Percentiles rank a stretch among this genome's conserved stretches.
Evolutionary conservation across 2,329 filamentous ascomycete species (phyloP).

Genomic region (Chrysosporium queenslandicum): DNA sequence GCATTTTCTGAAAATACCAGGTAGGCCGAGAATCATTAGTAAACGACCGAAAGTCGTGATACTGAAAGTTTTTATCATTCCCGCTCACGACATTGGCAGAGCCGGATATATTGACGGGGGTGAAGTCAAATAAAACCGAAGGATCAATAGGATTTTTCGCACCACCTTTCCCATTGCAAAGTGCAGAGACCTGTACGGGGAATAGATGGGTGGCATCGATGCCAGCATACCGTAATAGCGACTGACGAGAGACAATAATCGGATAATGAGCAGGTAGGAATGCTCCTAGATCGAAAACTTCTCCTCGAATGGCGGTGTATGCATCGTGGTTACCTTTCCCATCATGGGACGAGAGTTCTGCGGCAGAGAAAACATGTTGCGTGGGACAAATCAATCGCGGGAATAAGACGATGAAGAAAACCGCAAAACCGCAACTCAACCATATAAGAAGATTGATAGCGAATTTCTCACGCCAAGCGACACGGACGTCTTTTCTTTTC

Average conservation of each 20-base stretch:
- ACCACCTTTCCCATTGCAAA: constrained; percentile 64
- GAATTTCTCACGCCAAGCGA: constrained; percentile 93
- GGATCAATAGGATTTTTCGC: constrained; percentile 50
- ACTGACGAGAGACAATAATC: constrained; percentile 48
- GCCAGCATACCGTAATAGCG: constrained; percentile 71
- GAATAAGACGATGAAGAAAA: constrained; percentile 86
- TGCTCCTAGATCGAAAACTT: constrained; percentile 70
- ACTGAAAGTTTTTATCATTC: constrained; percentile 63
- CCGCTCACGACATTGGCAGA: constrained; percentile 54
- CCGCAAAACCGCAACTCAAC: constrained; percentile 64
- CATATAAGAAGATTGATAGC: constrained; percentile 98
- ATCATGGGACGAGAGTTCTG: constrained; percentile 63
- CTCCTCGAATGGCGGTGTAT: constrained; percentile 74
- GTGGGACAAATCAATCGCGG: constrained; percentile 81
- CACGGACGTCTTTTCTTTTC: constrained; percentile 80
- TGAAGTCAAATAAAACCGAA: constrained; percentile 76
- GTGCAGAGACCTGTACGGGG: constrained; percentile 83
- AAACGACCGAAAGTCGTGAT: constrained; percentile 86
- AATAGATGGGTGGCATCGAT: constrained; percentile 80
- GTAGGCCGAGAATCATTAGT: constrained; percentile 73
- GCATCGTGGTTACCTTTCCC: constrained; percentile 57
- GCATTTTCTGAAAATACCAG: constrained; percentile 88
- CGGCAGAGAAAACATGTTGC: constrained; percentile 73
- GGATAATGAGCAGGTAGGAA: constrained; percentile 76
- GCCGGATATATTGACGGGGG: constrained; percentile 62